Evolutionary conservation across 805 yeast species (phyloP).

Genomic region (Nakazawaea populi): DNA sequence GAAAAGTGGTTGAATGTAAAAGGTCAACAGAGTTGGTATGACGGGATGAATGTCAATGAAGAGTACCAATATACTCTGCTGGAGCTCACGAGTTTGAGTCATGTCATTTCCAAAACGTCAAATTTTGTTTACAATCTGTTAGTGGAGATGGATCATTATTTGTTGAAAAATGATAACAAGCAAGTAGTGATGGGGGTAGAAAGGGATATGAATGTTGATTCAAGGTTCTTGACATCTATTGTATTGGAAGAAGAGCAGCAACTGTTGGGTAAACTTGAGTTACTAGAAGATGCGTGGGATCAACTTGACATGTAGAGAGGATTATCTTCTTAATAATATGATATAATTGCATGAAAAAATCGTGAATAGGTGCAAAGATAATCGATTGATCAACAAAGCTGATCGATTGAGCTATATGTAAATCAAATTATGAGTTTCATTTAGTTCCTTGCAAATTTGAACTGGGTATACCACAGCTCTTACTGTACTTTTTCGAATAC

Average conservation of each 20-base stretch:
- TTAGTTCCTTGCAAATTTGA: too few species aligned
- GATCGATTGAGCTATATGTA: too few species aligned
- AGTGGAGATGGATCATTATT: background rate
- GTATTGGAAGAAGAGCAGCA: background rate
- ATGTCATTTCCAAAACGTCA: constrained; percentile 20
- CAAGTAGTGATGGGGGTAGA: background rate
- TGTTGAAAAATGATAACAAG: background rate
- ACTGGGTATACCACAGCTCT: too few species aligned
- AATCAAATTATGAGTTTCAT: too few species aligned
- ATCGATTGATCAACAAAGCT: too few species aligned
- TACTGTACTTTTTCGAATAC: too few species aligned
- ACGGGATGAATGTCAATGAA: constrained; percentile 43
- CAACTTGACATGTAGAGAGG: background rate
- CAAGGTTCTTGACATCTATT: background rate
- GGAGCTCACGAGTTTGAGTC: constrained; percentile 30
- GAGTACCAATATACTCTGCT: constrained; percentile 32
- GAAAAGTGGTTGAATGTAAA: background rate
- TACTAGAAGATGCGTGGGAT: constrained; percentile 7
- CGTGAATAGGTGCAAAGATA: background rate
- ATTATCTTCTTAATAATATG: too few species aligned
- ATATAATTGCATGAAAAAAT: too few species aligned
- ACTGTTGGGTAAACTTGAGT: background rate
- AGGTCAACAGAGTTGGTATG: constrained; percentile 35
- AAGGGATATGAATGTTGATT: background rate
- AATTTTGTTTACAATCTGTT: constrained; percentile 6